Conservation (phyloP, 1,139 yeast genomes). For the Taiozyma sp. region DNA sequence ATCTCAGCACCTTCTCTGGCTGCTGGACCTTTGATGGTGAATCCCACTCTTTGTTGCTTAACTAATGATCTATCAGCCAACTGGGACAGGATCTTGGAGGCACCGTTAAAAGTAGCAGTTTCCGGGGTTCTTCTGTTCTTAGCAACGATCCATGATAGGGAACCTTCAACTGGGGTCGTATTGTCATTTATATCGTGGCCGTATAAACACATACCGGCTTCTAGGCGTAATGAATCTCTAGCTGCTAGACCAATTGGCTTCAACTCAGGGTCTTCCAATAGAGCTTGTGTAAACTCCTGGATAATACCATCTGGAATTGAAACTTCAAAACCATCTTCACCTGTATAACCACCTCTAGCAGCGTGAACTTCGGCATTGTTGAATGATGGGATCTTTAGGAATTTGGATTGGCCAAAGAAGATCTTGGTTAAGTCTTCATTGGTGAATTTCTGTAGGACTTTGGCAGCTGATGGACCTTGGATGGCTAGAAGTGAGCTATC, state of each 20-base stretch:
- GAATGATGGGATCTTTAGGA: conserved; percentile 38
- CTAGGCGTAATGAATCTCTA: conserved; percentile 88
- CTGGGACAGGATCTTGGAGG: conserved; percentile 63
- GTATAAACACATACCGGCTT: conserved; percentile 97
- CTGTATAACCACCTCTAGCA: conserved; percentile 96
- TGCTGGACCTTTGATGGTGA: conserved; percentile 78
- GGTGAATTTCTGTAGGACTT: conserved; percentile 61
- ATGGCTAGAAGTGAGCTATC: conserved; percentile 81
- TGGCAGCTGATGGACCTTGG: conserved; percentile 85
- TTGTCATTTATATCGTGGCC: conserved; percentile 85
- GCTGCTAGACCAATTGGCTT: conserved; percentile 95
- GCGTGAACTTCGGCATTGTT: conserved; percentile 49
- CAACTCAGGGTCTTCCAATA: conserved; percentile 55
- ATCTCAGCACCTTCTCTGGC: conserved; percentile 84
- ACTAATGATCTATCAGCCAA: conserved; percentile 58
- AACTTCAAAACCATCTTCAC: conserved; percentile 96
- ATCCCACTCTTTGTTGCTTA: conserved; percentile 70
- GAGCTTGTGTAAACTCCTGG: conserved; percentile 53
- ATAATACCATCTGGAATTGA: conserved; percentile 69
- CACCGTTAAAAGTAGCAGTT: conserved; percentile 66
- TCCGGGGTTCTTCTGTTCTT: conserved; percentile 58
- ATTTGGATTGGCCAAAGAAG: conserved; percentile 71
- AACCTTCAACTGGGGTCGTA: conserved; percentile 86
- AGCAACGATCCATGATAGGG: conserved; percentile 85
- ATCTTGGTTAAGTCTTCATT: conserved; percentile 52